phyloP scores from a whole-genome alignment of 345 rosid genomes.

The Eucalyptus urophylla region DNA sequence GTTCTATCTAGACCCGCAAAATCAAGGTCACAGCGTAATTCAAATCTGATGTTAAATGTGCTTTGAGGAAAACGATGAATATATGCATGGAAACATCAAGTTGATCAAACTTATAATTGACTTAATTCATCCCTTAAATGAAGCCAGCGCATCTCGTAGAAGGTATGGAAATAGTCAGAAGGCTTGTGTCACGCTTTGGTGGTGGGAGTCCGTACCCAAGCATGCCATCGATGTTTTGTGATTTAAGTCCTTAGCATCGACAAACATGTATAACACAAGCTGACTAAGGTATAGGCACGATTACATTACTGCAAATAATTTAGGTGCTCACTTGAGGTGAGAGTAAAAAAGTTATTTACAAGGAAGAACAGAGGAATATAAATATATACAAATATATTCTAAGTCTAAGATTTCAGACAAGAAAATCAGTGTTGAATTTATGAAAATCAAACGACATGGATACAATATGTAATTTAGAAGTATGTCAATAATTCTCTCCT shows the following conservation, averaged over 20 bases:
- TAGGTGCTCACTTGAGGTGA: neutral
- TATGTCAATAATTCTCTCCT: neutral
- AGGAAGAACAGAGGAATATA: neutral
- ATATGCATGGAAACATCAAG: neutral
- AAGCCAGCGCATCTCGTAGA: neutral
- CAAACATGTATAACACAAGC: neutral
- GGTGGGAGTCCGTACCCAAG: neutral
- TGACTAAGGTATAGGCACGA: neutral
- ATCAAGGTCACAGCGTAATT: neutral
- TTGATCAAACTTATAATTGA: neutral
- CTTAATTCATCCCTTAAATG: neutral
- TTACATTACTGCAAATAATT: neutral
- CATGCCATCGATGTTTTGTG: neutral
- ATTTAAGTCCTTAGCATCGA: neutral
- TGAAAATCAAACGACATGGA: neutral
- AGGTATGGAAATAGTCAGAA: neutral
- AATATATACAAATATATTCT: neutral
- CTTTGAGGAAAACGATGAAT: neutral
- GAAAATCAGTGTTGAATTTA: neutral
- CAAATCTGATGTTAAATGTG: neutral
- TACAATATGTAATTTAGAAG: too few species aligned
- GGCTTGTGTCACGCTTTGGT: neutral
- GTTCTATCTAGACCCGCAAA: neutral
- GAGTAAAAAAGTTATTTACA: neutral
- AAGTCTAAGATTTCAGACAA: neutral